A percentile compares a stretch with the other conserved stretches of the same genome.
Evolutionary conservation across 805 yeast genomes (phyloP).

Genomic region (Hanseniaspora singularis): DNA sequence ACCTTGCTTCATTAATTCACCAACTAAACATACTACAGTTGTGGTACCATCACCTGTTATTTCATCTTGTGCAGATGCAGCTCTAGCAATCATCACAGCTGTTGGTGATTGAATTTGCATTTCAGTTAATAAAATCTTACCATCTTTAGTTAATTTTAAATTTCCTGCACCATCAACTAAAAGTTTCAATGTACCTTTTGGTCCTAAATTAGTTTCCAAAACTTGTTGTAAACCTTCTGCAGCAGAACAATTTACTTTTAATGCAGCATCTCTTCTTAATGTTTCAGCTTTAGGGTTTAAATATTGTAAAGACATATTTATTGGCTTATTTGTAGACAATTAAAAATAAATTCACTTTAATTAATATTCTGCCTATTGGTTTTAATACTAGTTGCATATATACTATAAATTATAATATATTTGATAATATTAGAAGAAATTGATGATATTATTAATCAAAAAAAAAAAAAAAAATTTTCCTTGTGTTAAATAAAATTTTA

Average conservation of each 20-base stretch:
- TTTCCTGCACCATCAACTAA: constrained; percentile 94
- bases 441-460: too few species aligned
- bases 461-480: too few species aligned
- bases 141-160: constrained; percentile 92
- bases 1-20: constrained; percentile 88
- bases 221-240: constrained; percentile 96
- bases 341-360: too few species aligned
- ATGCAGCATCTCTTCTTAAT: constrained; percentile 86
- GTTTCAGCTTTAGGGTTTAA: constrained; percentile 96
- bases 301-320: constrained; percentile 63
- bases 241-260: constrained; percentile 87
- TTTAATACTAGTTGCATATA: too few species aligned
- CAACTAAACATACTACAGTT: constrained; percentile 85
- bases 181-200: constrained; percentile 93
- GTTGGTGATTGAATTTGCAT: constrained; percentile 95
- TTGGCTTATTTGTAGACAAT: too few species aligned
- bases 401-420: too few species aligned
- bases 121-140: constrained; percentile 81
- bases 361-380: too few species aligned
- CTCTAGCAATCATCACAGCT: constrained; percentile 85
- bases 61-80: constrained; percentile 97
- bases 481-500: too few species aligned
- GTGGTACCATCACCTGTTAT: constrained; percentile 99
- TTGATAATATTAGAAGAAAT: too few species aligned
- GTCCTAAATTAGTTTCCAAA: constrained; percentile 83